Evolutionary conservation across 2,329 filamentous ascomycete genomes (phyloP).

Genomic region (Penicillium fuscoglaucum): DNA sequence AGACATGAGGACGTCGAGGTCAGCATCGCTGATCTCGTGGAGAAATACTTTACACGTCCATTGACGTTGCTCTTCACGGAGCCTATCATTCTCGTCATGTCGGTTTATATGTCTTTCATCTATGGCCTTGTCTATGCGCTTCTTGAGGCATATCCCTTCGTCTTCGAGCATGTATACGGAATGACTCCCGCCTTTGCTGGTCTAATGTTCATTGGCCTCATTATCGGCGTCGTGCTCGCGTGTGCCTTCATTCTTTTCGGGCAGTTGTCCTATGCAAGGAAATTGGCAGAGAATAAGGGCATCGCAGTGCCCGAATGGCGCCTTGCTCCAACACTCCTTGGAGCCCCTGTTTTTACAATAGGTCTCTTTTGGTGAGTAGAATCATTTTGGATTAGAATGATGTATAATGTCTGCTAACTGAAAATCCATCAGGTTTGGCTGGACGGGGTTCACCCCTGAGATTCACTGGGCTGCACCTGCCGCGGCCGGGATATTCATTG

Average conservation of each 20-base stretch:
- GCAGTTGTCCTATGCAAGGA: constrained; percentile 26
- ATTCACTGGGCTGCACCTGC: constrained; percentile 33
- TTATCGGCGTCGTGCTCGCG: constrained; percentile 25
- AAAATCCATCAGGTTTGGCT: constrained; percentile 28
- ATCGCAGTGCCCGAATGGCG: constrained; percentile 32
- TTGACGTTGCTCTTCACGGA: constrained; percentile 39
- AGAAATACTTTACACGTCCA: constrained; percentile 49
- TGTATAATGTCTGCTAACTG: not conserved
- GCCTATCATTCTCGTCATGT: constrained; percentile 37
- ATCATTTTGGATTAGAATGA: not conserved
- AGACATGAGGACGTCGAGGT: constrained; percentile 53
- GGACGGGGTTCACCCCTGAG: constrained; percentile 28
- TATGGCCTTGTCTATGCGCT: constrained; percentile 33
- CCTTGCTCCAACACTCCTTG: constrained; percentile 26
- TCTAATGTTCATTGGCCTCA: constrained; percentile 34
- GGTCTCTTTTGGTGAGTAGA: constrained; percentile 36
- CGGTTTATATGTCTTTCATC: constrained; percentile 36
- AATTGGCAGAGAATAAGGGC: constrained; percentile 24
- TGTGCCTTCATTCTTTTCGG: constrained; percentile 28
- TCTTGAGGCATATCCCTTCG: constrained; percentile 30
- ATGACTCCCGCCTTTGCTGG: constrained; percentile 31
- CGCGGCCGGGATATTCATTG: constrained; percentile 24
- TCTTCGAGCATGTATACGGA: constrained; percentile 32
- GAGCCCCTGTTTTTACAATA: constrained; percentile 33
- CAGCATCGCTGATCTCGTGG: constrained; percentile 45